Conservation (phyloP, 2,329 filamentous ascomycete species). For the Colletotrichum sansevieriae region DNA sequence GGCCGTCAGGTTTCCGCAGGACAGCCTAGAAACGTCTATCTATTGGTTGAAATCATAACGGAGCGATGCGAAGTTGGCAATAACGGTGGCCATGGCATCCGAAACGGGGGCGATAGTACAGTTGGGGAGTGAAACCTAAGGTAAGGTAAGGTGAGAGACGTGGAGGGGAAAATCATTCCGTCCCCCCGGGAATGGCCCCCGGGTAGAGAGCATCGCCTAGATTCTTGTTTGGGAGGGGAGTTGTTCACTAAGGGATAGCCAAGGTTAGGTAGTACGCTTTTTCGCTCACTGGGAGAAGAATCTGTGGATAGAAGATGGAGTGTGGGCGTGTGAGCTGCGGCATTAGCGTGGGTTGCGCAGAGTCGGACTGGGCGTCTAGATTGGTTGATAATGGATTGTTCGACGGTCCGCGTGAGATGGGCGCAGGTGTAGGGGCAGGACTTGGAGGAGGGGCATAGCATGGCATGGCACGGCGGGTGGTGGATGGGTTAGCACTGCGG, state of each 20-base stretch:
- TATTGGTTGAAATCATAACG: too few relatives aligned
- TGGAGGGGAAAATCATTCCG: neutral
- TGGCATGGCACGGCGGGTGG: neutral
- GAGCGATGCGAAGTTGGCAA: neutral
- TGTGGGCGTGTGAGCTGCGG: neutral
- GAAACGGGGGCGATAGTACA: too few relatives aligned
- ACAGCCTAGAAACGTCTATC: too few relatives aligned
- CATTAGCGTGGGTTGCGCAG: constrained; percentile 7
- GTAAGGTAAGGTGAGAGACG: too few relatives aligned
- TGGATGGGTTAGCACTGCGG: too few relatives aligned
- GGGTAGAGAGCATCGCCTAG: neutral
- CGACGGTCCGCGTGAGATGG: constrained; percentile 2
- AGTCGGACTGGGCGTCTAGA: neutral
- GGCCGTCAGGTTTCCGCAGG: neutral
- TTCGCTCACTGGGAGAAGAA: neutral
- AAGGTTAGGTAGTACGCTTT: neutral
- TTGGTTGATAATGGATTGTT: constrained; percentile 8
- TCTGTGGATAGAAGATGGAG: neutral
- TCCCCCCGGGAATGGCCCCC: constrained; percentile 8
- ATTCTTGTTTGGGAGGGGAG: too few relatives aligned
- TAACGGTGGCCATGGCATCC: neutral
- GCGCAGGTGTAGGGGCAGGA: constrained; percentile 1
- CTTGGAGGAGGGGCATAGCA: neutral
- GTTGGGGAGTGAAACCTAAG: neutral
- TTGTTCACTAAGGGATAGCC: neutral